Conservation (phyloP, 306 rosid species). For the Dicorynia guianensis region DNA sequence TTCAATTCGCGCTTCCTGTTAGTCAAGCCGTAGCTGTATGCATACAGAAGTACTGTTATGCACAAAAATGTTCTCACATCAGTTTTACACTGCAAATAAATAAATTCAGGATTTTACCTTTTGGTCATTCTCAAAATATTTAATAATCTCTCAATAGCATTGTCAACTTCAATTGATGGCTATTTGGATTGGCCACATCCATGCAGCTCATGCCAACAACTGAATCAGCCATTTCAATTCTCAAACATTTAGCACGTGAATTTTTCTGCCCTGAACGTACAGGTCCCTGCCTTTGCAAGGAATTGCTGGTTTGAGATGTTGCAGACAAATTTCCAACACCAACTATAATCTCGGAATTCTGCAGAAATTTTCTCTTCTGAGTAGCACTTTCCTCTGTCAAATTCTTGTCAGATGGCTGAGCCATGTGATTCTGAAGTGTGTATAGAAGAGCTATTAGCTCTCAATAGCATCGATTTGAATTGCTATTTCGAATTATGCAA, state of each 20-base stretch:
- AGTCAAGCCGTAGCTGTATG: constrained; percentile 41
- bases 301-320: constrained; percentile 30
- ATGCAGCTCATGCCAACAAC: background rate
- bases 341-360: constrained; percentile 20
- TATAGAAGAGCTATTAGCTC: constrained; percentile 11
- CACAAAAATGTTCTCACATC: background rate
- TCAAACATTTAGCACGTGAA: constrained; percentile 28
- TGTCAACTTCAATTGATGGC: constrained; percentile 4
- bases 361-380: constrained; percentile 16
- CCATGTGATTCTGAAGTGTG: background rate
- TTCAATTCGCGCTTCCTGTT: constrained; percentile 41
- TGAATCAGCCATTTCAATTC: constrained; percentile 24
- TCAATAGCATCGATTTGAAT: background rate
- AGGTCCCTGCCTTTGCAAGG: constrained; percentile 22
- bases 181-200: constrained; percentile 23
- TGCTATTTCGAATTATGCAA: constrained; percentile 17
- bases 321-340: constrained; percentile 6
- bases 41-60: background rate
- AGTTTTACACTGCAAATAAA: background rate
- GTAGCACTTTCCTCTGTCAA: constrained; percentile 30
- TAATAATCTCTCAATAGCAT: constrained; percentile 22
- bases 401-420: constrained; percentile 24
- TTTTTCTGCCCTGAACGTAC: constrained; percentile 19
- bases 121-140: constrained; percentile 38
- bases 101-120: constrained; percentile 37